Evolutionary conservation across 208 protist species (phyloP).

Genomic region (Crithidia sp.): DNA sequence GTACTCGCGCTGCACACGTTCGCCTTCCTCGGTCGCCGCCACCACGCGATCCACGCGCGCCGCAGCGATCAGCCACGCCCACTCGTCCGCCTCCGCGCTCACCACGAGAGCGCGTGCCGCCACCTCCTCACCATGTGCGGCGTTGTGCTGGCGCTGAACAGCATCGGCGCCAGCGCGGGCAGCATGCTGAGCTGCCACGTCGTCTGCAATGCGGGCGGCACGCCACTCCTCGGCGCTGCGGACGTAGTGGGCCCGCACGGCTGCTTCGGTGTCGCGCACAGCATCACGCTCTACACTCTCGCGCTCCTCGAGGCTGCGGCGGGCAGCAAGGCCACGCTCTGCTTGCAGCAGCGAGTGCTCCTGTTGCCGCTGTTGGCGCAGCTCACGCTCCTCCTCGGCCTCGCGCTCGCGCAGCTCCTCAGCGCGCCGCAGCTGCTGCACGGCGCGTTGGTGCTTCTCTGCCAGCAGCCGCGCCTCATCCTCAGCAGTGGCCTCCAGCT

Average conservation of each 20-base stretch:
- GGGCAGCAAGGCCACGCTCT: slow-evolving; percentile 12
- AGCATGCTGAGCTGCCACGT: slow-evolving; percentile 5
- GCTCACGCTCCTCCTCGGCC: not conserved
- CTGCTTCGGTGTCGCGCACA: slow-evolving; percentile 22
- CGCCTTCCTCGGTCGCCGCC: slow-evolving; percentile 35
- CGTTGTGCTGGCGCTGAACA: slow-evolving; percentile 1
- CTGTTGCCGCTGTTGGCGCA: slow-evolving; percentile 13
- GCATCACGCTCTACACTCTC: slow-evolving; percentile 33
- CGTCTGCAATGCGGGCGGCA: slow-evolving; percentile 7
- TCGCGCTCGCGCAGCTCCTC: not conserved
- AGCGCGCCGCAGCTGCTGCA: slow-evolving; percentile 5
- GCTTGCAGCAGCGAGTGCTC: slow-evolving; percentile 14
- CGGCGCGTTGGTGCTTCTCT: slow-evolving; percentile 1
- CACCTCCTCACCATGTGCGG: slow-evolving; percentile 6
- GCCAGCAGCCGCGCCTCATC: not conserved
- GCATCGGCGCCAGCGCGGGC: slow-evolving; percentile 13
- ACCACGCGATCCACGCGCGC: slow-evolving; percentile 35
- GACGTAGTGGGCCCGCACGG: slow-evolving; percentile 31
- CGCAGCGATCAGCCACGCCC: slow-evolving; percentile 30
- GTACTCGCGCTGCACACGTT: slow-evolving; percentile 44
- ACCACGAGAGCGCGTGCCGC: not conserved
- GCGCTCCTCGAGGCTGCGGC: slow-evolving; percentile 16
- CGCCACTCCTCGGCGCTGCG: slow-evolving; percentile 24
- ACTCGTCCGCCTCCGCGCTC: slow-evolving; percentile 23
- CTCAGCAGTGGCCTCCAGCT: not conserved